A percentile compares a stretch with the other conserved stretches of the same genome.
Conservation (phyloP, 805 yeast species). For the Cyberlindnera subsufficiens region DNA sequence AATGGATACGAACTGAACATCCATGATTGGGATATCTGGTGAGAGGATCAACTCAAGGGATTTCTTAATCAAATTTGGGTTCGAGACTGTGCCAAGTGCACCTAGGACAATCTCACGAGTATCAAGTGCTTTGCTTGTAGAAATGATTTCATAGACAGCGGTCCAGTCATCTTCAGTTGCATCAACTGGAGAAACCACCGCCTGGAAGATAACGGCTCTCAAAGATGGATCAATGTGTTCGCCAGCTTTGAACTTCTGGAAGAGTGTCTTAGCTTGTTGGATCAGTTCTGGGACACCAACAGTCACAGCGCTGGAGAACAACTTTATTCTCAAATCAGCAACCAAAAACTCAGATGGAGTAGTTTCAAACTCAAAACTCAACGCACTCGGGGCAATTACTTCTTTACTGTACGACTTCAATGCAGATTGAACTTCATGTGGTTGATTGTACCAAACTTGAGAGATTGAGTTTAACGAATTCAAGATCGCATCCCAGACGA, state of each 20-base stretch:
- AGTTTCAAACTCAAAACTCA: conserved; percentile 55
- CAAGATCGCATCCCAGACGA: conserved; percentile 59
- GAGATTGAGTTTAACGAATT: conserved; percentile 38
- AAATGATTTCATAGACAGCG: conserved; percentile 52
- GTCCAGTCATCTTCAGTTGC: conserved; percentile 64
- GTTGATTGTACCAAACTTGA: conserved; percentile 49
- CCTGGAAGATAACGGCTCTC: conserved; percentile 59
- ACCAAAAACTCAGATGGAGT: conserved; percentile 48
- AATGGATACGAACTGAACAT: conserved; percentile 66
- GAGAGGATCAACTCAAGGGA: conserved; percentile 49
- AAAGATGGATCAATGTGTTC: conserved; percentile 65
- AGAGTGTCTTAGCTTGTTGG: conserved; percentile 37
- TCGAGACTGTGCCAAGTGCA: conserved; percentile 57
- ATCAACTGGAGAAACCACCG: conserved; percentile 51
- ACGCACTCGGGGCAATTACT: conserved; percentile 48
- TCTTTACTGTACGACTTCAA: conserved; percentile 45
- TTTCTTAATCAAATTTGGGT: conserved; percentile 44
- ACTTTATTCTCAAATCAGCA: conserved; percentile 59
- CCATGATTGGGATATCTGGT: conserved; percentile 61
- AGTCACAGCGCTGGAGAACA: conserved; percentile 53
- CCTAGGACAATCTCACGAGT: conserved; percentile 64
- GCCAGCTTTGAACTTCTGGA: conserved; percentile 36
- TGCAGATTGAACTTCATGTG: conserved; percentile 36
- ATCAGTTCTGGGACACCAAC: conserved; percentile 43
- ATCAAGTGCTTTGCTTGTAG: conserved; percentile 51